phyloP scores from a whole-genome alignment of 257 asterid genomes.

The Penstemon eatonii region DNA sequence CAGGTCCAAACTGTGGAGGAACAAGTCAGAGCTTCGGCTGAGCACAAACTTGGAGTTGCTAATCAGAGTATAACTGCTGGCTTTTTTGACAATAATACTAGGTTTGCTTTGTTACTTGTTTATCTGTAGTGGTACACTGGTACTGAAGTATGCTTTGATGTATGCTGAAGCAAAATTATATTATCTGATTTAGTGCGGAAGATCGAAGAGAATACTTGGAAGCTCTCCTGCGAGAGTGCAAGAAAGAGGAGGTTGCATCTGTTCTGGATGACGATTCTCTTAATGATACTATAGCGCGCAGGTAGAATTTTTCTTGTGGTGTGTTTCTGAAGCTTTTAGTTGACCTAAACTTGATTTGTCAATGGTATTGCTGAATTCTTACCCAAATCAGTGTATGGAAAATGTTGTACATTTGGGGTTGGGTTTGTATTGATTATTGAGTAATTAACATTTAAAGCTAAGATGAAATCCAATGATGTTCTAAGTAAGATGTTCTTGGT shows the following conservation, averaged over 20 bases:
- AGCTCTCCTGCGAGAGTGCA: slow-evolving; percentile 95
- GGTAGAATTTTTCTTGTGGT: slow-evolving; percentile 42
- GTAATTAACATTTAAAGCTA: neutral
- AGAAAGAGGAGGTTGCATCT: slow-evolving; percentile 93
- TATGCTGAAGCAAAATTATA: slow-evolving; percentile 23
- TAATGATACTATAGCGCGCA: slow-evolving; percentile 92
- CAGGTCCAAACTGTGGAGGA: slow-evolving; percentile 99
- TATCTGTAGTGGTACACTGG: slow-evolving; percentile 17
- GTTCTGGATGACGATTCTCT: slow-evolving; percentile 95
- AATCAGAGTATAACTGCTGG: slow-evolving; percentile 99
- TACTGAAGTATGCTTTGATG: slow-evolving; percentile 15
- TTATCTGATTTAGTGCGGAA: slow-evolving; percentile 73
- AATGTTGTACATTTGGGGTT: slow-evolving; percentile 6
- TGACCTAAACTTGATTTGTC: neutral
- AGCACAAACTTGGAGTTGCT: slow-evolving; percentile 99
- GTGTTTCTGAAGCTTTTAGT: slow-evolving; percentile 6
- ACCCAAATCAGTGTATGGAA: neutral
- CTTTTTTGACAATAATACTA: slow-evolving; percentile 93
- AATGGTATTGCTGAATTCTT: slow-evolving; percentile 9
- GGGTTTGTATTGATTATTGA: neutral
- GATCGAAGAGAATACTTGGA: slow-evolving; percentile 99
- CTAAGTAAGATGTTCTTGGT: slow-evolving; percentile 3
- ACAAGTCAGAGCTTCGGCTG: slow-evolving; percentile 99
- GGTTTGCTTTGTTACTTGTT: slow-evolving; percentile 44
- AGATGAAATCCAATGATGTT: neutral